A percentile compares a stretch with the other conserved stretches of the same genome.
Conservation (phyloP, 345 rosid species). For the Excoecaria agallocha region DNA sequence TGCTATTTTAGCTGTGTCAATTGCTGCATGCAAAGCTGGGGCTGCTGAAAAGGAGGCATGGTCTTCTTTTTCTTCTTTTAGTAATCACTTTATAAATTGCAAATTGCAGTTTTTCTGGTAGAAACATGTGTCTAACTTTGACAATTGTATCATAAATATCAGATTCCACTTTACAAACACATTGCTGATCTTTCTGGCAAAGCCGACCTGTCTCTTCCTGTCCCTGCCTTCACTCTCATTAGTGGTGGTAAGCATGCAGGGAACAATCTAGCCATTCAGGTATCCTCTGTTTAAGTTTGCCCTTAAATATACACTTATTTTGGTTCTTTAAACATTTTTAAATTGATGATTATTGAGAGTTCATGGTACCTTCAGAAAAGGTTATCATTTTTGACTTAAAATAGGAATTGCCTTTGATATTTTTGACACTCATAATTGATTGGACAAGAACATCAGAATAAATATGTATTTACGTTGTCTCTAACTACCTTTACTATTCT, state of each 20-base stretch:
- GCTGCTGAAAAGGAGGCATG: conserved; percentile 95
- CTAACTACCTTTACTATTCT: too few species aligned
- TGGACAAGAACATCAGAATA: too few species aligned
- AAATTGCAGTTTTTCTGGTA: conserved; percentile 2
- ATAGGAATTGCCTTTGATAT: too few species aligned
- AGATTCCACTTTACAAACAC: conserved; percentile 94
- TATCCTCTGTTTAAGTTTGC: conserved; percentile 23
- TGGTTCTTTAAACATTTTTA: neutral
- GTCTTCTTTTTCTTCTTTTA: neutral
- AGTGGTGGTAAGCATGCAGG: conserved; percentile 94
- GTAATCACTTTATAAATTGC: neutral
- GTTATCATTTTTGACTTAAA: too few species aligned
- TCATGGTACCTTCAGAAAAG: too few species aligned
- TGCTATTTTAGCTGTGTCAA: conserved; percentile 89
- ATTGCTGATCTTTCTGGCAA: conserved; percentile 80
- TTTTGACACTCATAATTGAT: too few species aligned
- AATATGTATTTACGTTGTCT: too few species aligned
- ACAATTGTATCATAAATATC: conserved; percentile 26
- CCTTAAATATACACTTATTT: conserved; percentile 3
- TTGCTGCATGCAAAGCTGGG: conserved; percentile 99
- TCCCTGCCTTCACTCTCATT: conserved; percentile 90
- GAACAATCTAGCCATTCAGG: conserved; percentile 78
- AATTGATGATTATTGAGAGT: too few species aligned
- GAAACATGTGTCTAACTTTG: conserved; percentile 10
- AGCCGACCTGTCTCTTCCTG: conserved; percentile 66